Conservation (phyloP, 2,329 filamentous ascomycete genomes). For the Aspergillus uvarum region DNA sequence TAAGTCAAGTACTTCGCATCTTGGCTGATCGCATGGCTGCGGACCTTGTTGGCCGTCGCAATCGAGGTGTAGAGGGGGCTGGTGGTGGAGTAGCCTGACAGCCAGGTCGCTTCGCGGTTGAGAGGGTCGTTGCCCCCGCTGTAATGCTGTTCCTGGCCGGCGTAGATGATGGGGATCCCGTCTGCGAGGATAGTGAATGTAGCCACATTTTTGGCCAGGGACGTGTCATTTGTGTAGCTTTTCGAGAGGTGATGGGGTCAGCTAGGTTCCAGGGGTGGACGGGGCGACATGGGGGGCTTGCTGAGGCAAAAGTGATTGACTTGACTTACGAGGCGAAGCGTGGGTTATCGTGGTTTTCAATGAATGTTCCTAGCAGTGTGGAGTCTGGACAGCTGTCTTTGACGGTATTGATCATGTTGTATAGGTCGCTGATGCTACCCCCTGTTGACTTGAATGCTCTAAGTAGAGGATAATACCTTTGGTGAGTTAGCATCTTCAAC, state of each 20-base stretch:
- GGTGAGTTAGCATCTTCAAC: background rate
- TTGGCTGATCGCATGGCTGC: slow-evolving; percentile 43
- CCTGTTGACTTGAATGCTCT: slow-evolving; percentile 35
- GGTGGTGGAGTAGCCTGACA: slow-evolving; percentile 50
- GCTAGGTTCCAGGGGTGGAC: background rate
- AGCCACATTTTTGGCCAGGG: slow-evolving; percentile 61
- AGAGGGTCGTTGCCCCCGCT: slow-evolving; percentile 51
- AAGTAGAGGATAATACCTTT: slow-evolving; percentile 35
- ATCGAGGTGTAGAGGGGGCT: slow-evolving; percentile 53
- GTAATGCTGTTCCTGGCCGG: slow-evolving; percentile 67
- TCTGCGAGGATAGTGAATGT: slow-evolving; percentile 60
- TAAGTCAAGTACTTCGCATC: slow-evolving; percentile 44
- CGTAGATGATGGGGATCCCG: slow-evolving; percentile 66
- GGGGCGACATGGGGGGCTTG: background rate
- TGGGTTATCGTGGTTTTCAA: slow-evolving; percentile 63
- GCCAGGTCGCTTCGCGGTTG: slow-evolving; percentile 60
- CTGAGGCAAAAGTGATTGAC: background rate
- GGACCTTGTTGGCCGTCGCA: slow-evolving; percentile 51
- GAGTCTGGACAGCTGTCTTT: slow-evolving; percentile 44
- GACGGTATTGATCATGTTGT: slow-evolving; percentile 36
- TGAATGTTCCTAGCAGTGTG: slow-evolving; percentile 54
- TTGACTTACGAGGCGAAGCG: slow-evolving; percentile 48
- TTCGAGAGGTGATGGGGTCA: background rate
- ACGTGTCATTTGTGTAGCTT: slow-evolving; percentile 33
- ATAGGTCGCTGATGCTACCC: slow-evolving; percentile 38